These are phyloP conservation scores for Antrodiella citrinella DNA, from an alignment of 768 basidiomycete species.

Conservation along the genomic window DNA sequence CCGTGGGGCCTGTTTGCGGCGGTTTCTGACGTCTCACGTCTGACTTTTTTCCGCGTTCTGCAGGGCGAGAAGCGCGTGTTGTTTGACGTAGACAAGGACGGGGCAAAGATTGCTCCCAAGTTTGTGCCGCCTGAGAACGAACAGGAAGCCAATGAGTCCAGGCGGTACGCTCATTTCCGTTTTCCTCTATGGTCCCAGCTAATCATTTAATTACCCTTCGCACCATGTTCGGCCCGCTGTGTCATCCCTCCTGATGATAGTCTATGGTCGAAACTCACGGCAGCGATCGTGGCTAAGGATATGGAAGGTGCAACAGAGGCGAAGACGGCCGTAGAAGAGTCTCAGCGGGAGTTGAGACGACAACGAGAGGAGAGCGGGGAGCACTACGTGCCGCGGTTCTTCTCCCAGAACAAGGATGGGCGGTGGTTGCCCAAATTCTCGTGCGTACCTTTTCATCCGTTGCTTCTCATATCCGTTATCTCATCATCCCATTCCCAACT, in stretches of 20 bases:
- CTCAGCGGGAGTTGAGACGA: slow-evolving; percentile 75
- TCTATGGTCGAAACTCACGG: slow-evolving; percentile 78
- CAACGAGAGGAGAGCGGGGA: slow-evolving; percentile 67
- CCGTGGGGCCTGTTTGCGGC: not conserved
- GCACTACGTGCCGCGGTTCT: slow-evolving; percentile 70
- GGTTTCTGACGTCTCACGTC: not conserved
- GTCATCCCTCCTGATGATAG: slow-evolving; percentile 35
- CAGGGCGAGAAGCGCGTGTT: slow-evolving; percentile 58
- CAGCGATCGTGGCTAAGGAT: slow-evolving; percentile 78
- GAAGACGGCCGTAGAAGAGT: slow-evolving; percentile 86
- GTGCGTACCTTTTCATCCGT: slow-evolving; percentile 33
- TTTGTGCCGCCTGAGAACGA: slow-evolving; percentile 78
- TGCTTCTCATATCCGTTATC: not conserved
- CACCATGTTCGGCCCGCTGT: too few relatives aligned
- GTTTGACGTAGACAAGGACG: slow-evolving; percentile 79
- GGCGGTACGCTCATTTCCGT: slow-evolving; percentile 42
- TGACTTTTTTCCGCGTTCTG: not conserved
- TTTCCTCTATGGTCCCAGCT: too few relatives aligned
- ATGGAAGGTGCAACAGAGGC: slow-evolving; percentile 92
- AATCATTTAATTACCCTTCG: too few relatives aligned
- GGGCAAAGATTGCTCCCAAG: slow-evolving; percentile 68
- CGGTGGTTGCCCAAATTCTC: slow-evolving; percentile 77
- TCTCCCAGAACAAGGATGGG: slow-evolving; percentile 58
- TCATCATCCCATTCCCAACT: slow-evolving; percentile 7
- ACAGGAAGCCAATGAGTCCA: slow-evolving; percentile 88